Evolutionary conservation across 345 rosid genomes (phyloP).

Genomic region (Arabidopsis thaliana): DNA sequence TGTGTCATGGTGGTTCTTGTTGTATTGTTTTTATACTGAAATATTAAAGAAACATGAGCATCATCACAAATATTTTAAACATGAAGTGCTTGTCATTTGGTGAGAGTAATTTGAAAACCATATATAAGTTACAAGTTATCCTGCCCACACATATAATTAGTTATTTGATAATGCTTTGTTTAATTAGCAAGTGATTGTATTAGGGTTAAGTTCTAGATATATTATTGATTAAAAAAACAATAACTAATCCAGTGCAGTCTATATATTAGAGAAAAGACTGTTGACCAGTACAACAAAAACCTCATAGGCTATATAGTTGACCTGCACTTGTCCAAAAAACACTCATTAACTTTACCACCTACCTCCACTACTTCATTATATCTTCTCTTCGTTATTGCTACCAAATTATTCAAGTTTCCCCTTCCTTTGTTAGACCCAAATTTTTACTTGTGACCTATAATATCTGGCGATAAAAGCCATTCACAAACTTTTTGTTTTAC

Average conservation of each 20-base stretch:
- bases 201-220: constrained; percentile 23
- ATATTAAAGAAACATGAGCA: constrained; percentile 32
- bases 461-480: constrained; percentile 2
- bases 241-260: constrained; percentile 21
- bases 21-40: constrained; percentile 22
- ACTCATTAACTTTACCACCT: constrained; percentile 45
- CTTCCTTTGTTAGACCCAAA: constrained; percentile 2
- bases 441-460: background rate
- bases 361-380: constrained; percentile 40
- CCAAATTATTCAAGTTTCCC: constrained; percentile 23
- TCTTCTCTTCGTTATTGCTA: constrained; percentile 32
- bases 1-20: constrained; percentile 28
- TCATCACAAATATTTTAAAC: constrained; percentile 24
- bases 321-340: constrained; percentile 44
- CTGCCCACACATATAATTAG: background rate
- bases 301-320: constrained; percentile 34
- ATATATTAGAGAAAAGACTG: constrained; percentile 27
- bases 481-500: constrained; percentile 3
- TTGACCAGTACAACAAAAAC: constrained; percentile 34
- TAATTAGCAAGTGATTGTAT: constrained; percentile 23
- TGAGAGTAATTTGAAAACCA: background rate
- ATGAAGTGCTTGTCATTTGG: constrained; percentile 23
- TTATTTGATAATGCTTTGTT: constrained; percentile 11
- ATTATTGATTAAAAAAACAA: background rate
- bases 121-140: background rate